Conservation (phyloP, 148 eudicot species). For the Nepenthes mirabilis region DNA sequence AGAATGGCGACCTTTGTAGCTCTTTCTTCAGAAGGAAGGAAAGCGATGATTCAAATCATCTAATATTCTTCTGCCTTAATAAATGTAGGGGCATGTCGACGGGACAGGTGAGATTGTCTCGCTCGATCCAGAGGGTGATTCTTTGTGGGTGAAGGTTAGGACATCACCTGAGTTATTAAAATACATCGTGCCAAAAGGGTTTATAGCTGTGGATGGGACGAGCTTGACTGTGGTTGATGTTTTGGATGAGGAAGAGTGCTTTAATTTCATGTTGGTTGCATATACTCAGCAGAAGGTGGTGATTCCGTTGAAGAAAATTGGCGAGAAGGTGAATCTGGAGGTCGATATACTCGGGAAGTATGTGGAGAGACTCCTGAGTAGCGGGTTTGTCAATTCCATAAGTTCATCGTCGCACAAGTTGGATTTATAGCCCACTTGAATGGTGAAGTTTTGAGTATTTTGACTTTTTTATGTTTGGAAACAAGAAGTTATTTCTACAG, state of each 20-base stretch:
- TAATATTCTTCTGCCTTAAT: neutral
- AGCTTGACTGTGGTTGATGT: slow-evolving; percentile 93
- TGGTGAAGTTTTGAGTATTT: no score
- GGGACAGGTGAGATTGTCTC: slow-evolving; percentile 73
- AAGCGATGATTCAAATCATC: neutral
- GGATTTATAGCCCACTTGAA: no score
- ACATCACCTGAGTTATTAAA: slow-evolving; percentile 49
- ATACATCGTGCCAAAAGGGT: slow-evolving; percentile 91
- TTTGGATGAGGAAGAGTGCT: slow-evolving; percentile 66
- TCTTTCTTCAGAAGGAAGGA: neutral
- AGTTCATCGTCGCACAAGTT: slow-evolving; percentile 16
- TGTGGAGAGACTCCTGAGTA: slow-evolving; percentile 72
- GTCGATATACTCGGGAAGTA: slow-evolving; percentile 95
- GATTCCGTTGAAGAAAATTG: slow-evolving; percentile 73
- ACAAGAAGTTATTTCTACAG: no score
- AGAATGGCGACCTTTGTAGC: no score
- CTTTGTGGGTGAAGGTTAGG: slow-evolving; percentile 88
- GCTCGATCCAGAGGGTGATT: slow-evolving; percentile 50
- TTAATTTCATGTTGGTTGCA: slow-evolving; percentile 81
- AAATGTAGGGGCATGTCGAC: slow-evolving; percentile 77
- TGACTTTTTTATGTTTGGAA: no score
- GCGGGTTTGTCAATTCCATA: slow-evolving; percentile 44
- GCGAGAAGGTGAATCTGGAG: slow-evolving; percentile 91
- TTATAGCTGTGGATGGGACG: slow-evolving; percentile 82
- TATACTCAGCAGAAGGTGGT: slow-evolving; percentile 87